Evolutionary conservation across 75 land plant species (phyloP), one percentile per base, ranked within the genome.

Genomic region (Pinus tabuliformis): DNA sequence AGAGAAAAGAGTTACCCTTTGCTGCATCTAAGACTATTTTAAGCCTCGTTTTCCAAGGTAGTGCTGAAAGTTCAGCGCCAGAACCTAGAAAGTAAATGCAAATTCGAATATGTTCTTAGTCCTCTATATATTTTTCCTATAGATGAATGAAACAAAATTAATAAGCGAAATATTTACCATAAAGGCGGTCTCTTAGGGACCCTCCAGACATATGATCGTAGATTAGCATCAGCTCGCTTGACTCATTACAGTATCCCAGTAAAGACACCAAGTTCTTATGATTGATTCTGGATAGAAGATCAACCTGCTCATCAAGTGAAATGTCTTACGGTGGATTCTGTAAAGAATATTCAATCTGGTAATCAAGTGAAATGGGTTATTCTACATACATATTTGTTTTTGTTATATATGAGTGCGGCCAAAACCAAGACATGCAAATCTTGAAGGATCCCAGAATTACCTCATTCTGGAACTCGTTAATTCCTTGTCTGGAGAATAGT

Each of bases 141-240:
- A 49, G 2, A 1, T 3, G 2, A 1, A 0, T 36, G 0, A 14
- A 33, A 0, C 20, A 58, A 17, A 18, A 20, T 3, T 58, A 58
- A 0, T 58, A n/a, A 17, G 18, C n/a, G 2, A 18, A 58, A 58
- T 58, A 58, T 2, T 39, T 37, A 66, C 70, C 70, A 8, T 66
- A 85, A 18, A 49, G 83, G 63, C 86, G 85, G 79, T 88, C 81
- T 63, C 83, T 88, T 54, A 89, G 78, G 73, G 89, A 86, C 16
- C 91, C 91, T 20, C 79, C 78, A 33, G 77, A 75, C 91, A 86
- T 83, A 66, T 66, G 86, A 33, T 89, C 88, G 68, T 89, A 89
- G 12, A 81, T 74, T 59, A 86, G 91, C 14, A 83, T 77, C 6
- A 80, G 79, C 37, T 83, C 82, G 3, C 42, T 73, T 0, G 77